Conservation (phyloP, 345 rosid species). For the Bruguiera sexangula region DNA sequence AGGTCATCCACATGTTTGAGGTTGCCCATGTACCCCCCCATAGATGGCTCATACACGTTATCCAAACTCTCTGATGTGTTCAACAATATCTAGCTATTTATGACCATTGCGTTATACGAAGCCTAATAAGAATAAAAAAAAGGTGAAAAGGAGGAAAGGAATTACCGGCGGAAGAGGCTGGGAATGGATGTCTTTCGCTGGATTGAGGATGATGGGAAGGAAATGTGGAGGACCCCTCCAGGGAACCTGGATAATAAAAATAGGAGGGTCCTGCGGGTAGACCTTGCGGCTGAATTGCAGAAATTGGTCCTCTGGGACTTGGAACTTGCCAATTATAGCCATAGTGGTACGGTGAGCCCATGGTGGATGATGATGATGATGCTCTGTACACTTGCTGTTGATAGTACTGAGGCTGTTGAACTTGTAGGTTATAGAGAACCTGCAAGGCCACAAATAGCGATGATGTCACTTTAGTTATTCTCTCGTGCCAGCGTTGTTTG, state of each 20-base stretch:
- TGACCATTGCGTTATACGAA: neutral
- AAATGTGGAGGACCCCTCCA: conserved; percentile 32
- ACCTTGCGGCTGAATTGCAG: conserved; percentile 37
- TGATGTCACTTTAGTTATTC: too few species aligned
- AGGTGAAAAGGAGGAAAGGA: neutral
- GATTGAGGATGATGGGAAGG: conserved; percentile 41
- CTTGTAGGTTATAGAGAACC: conserved; percentile 63
- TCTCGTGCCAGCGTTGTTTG: too few species aligned
- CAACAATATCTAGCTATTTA: neutral
- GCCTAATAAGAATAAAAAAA: neutral
- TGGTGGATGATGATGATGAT: conserved; percentile 32
- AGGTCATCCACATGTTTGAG: conserved; percentile 64
- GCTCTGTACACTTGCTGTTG: conserved; percentile 62
- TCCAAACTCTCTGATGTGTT: conserved; percentile 4
- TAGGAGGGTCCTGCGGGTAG: conserved; percentile 37
- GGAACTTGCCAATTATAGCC: conserved; percentile 60
- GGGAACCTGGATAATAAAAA: conserved; percentile 54
- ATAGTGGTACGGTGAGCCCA: conserved; percentile 52
- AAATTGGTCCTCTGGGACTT: conserved; percentile 42
- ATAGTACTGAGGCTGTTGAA: conserved; percentile 64
- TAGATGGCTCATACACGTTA: neutral
- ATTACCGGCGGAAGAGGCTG: conserved; percentile 48
- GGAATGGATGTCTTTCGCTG: conserved; percentile 31
- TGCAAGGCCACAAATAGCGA: conserved; percentile 21
- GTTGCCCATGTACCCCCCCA: conserved; percentile 35